Conservation (phyloP, 495 filamentous ascomycete genomes). For the Penicillium ochrochloron region DNA sequence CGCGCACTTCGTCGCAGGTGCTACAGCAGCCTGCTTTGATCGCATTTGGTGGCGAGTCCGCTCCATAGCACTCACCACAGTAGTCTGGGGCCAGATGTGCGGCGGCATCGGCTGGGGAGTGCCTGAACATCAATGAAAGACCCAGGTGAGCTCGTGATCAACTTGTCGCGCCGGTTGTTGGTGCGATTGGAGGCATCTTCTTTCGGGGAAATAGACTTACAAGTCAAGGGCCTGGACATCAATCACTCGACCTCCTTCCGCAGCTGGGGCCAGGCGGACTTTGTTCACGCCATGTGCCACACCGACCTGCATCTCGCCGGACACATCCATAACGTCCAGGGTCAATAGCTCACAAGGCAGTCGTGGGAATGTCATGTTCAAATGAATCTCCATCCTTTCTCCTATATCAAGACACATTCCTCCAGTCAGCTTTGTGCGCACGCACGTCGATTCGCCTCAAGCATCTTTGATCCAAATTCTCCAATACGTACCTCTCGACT, state of each 20-base stretch:
- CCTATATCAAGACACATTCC: slow-evolving; percentile 50
- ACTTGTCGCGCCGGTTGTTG: background rate
- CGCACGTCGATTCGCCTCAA: background rate
- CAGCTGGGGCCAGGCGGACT: slow-evolving; percentile 71
- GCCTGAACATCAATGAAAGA: slow-evolving; percentile 45
- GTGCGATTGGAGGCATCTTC: background rate
- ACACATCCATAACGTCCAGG: slow-evolving; percentile 98
- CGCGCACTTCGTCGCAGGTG: slow-evolving; percentile 94
- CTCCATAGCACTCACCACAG: slow-evolving; percentile 93
- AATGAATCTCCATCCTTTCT: slow-evolving; percentile 97
- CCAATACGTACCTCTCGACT: slow-evolving; percentile 74
- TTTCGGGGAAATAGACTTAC: slow-evolving; percentile 50
- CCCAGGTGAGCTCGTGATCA: slow-evolving; percentile 5
- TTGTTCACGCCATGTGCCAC: slow-evolving; percentile 91
- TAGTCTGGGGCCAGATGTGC: slow-evolving; percentile 87
- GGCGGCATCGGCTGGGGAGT: slow-evolving; percentile 67
- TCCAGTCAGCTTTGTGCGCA: background rate
- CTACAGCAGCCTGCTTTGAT: slow-evolving; percentile 86
- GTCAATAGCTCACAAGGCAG: slow-evolving; percentile 95
- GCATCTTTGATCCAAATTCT: background rate
- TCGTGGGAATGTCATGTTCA: slow-evolving; percentile 95
- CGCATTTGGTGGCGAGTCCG: slow-evolving; percentile 68
- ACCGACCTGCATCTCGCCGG: slow-evolving; percentile 91
- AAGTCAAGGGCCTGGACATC: slow-evolving; percentile 74
- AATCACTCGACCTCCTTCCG: slow-evolving; percentile 79